Base-by-base conservation (phyloP, 306 rosid genomes). In the Sindora glabra region DNA sequence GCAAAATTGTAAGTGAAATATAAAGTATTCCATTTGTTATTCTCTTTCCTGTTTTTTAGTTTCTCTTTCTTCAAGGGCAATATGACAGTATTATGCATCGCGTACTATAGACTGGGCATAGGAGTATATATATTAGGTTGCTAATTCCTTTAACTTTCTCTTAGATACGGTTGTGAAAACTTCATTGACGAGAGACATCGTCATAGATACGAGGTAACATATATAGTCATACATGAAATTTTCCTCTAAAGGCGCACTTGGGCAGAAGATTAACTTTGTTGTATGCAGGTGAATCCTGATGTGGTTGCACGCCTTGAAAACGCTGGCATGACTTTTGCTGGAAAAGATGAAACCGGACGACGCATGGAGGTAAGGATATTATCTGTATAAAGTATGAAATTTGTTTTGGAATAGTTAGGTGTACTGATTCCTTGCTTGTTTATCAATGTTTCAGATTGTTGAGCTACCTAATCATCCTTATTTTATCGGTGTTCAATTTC, bases 1-100 rank as follows among this genome's bases (percentile, higher is more conserved):
- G 88, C 95, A 39, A 92, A 78, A 71, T 56, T 92, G 98, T 92
- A 68, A 83, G 96, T 64, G n/a, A n/a, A n/a, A n/a, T n/a, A n/a
- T n/a, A n/a, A n/a, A 11, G 32, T 64, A 45, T 6, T 29, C 1
- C 34, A 29, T 1, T 29, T 29, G 1, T 44, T 25, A 23, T 21
- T 61, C 22, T 11, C 15, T 56, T 47, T 32, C 48, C 45, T 14
- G 22, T n/a, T 36, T 33, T 55, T n/a, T n/a, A n/a, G n/a, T n/a
- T n/a, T n/a, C n/a, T n/a, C n/a, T n/a, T n/a, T 27, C 32, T 27
- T 27, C 32, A 1, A n/a, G 36, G 29, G 17, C 8, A 37, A 53
- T 17, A 41, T 32, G 24, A 38, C 47, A 34, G 59, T 33, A n/a
- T 21, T 50, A 17, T 44, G 33, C 12, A 27, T 48, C n/a, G 62